phyloP scores from a whole-genome alignment of 1,139 yeast species.

The Lodderomyces oxycetoniae region DNA sequence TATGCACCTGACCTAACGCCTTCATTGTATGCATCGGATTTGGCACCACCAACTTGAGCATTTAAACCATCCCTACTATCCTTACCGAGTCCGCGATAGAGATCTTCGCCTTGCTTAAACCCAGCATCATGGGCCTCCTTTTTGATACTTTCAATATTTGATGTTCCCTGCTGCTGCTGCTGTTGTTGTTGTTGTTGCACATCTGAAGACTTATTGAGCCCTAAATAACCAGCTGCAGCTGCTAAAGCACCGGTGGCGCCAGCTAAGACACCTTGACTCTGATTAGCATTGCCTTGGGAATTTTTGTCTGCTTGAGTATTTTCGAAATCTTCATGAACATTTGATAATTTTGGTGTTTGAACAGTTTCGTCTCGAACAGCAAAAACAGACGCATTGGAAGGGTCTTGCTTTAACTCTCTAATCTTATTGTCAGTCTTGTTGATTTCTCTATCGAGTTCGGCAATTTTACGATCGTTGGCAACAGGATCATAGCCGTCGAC shows the following conservation, averaged over 20 bases:
- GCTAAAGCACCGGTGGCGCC: constrained; percentile 14
- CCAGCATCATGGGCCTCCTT: constrained; percentile 18
- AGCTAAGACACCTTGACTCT: constrained; percentile 12
- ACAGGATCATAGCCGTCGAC: constrained; percentile 4
- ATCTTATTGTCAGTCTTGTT: constrained; percentile 10
- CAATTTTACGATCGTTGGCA: constrained; percentile 8
- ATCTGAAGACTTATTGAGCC: constrained; percentile 5
- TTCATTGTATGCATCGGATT: not conserved
- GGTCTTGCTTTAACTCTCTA: constrained; percentile 9
- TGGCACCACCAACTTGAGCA: constrained; percentile 2
- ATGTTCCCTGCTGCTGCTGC: too few relatives aligned
- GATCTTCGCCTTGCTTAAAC: constrained; percentile 11
- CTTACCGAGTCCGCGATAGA: constrained; percentile 6
- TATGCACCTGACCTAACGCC: not conserved
- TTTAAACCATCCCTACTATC: constrained; percentile 8
- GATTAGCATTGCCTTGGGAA: constrained; percentile 5
- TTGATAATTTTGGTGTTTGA: constrained; percentile 11
- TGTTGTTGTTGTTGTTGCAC: constrained; percentile 8
- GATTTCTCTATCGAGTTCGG: constrained; percentile 13
- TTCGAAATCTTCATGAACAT: constrained; percentile 8
- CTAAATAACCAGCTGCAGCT: constrained; percentile 13
- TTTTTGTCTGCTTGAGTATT: constrained; percentile 6
- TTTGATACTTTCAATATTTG: constrained; percentile 4
- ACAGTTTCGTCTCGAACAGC: constrained; percentile 18
- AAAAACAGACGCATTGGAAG: constrained; percentile 15